These are phyloP conservation scores for Fusarium pininemorale DNA, from an alignment of 2,329 filamentous ascomycete genomes.

Conservation along the genomic window DNA sequence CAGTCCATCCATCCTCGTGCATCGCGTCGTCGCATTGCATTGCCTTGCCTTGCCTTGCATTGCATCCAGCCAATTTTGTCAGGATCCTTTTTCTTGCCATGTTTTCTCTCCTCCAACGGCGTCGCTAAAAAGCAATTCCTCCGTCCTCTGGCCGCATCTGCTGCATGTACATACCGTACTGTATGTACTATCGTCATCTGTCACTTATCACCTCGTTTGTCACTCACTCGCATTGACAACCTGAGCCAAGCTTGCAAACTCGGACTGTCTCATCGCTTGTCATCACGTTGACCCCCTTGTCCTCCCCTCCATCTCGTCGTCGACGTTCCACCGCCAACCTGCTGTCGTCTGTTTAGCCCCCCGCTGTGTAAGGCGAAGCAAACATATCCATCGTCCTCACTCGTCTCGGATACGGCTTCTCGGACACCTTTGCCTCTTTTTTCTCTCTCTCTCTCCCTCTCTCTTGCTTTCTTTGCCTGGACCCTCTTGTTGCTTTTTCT, in stretches of 20 bases:
- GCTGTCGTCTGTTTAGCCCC: slow-evolving; percentile 40
- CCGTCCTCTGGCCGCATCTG: neutral
- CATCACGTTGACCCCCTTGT: slow-evolving; percentile 38
- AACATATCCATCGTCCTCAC: slow-evolving; percentile 39
- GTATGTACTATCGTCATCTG: neutral
- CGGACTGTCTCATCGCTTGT: slow-evolving; percentile 34
- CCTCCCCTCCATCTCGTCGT: slow-evolving; percentile 38
- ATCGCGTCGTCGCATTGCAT: slow-evolving; percentile 8
- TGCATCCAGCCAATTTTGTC: slow-evolving; percentile 2
- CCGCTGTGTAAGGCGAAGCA: slow-evolving; percentile 43
- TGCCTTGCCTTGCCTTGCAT: neutral
- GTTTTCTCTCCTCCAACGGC: slow-evolving; percentile 2
- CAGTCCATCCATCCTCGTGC: slow-evolving; percentile 26
- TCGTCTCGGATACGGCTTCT: slow-evolving; percentile 25
- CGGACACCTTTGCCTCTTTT: slow-evolving; percentile 8
- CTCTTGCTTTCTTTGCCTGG: slow-evolving; percentile 13
- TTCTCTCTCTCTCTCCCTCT: neutral
- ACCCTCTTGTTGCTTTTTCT: slow-evolving; percentile 5
- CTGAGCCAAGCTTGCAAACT: slow-evolving; percentile 19
- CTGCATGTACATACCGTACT: neutral
- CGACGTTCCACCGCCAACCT: slow-evolving; percentile 40
- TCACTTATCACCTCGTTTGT: slow-evolving; percentile 1
- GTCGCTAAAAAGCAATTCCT: slow-evolving; percentile 28
- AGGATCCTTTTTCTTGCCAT: neutral
- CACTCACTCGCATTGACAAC: slow-evolving; percentile 2